Evolutionary conservation across 331 rosid genomes (phyloP).

Genomic region (Phaseolus coccineus): DNA sequence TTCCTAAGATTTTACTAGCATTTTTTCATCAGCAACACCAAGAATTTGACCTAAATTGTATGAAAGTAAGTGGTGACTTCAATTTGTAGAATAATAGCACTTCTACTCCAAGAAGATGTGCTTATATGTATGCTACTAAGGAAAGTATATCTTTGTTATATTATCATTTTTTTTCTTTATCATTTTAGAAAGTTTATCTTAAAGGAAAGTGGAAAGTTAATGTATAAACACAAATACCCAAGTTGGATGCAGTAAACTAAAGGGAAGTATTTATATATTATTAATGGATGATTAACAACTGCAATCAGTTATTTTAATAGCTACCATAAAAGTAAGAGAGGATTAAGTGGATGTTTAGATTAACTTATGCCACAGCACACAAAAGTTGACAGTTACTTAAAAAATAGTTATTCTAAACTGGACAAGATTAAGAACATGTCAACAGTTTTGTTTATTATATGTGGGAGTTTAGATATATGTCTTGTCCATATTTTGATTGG

Average conservation of each 20-base stretch:
- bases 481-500: no score
- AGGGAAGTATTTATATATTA: not conserved
- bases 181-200: not conserved
- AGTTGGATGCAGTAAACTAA: not conserved
- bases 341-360: conserved; percentile 6
- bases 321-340: not conserved
- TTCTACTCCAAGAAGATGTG: not conserved
- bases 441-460: no score
- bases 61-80: not conserved
- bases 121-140: not conserved
- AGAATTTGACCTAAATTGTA: conserved; percentile 8
- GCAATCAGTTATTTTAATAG: not conserved
- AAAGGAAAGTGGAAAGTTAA: not conserved
- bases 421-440: not conserved
- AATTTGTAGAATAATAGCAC: not conserved
- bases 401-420: not conserved
- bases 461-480: not conserved
- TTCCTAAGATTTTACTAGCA: conserved; percentile 3
- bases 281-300: conserved; percentile 1
- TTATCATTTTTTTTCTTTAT: not conserved
- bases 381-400: not conserved
- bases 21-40: not conserved
- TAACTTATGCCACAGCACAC: not conserved
- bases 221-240: not conserved
- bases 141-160: not conserved